Conservation (phyloP, 2,329 filamentous ascomycete genomes). For the Phaeosphaeria sp. region DNA sequence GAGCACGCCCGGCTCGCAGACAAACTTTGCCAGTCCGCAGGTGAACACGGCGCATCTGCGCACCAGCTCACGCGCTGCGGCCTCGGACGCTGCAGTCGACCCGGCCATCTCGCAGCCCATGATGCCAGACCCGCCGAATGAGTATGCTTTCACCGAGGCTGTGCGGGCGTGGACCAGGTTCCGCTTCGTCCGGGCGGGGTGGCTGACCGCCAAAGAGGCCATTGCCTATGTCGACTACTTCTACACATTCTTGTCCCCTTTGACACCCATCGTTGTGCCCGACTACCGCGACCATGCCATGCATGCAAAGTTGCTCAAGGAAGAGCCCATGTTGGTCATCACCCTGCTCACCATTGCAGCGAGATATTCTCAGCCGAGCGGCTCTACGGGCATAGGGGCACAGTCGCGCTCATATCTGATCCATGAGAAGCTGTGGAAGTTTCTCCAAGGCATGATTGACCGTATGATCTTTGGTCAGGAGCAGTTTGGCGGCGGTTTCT, state of each 20-base stretch:
- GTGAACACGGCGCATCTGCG: conserved; percentile 29
- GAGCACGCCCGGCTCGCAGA: conserved; percentile 46
- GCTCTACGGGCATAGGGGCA: conserved; percentile 69
- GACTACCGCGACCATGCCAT: conserved; percentile 84
- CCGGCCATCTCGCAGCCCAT: conserved; percentile 36
- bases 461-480: conserved; percentile 95
- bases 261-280: conserved; percentile 92
- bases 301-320: conserved; percentile 79
- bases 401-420: conserved; percentile 87
- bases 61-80: conserved; percentile 28
- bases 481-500: conserved; percentile 89
- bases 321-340: conserved; percentile 91
- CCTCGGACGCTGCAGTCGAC: conserved; percentile 35
- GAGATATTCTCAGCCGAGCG: conserved; percentile 79
- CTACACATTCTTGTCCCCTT: conserved; percentile 86
- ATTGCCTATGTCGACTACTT: conserved; percentile 97
- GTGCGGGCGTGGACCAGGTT: conserved; percentile 89
- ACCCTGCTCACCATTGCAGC: conserved; percentile 91
- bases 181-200: conserved; percentile 93
- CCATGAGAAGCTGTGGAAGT: conserved; percentile 94
- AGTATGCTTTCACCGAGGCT: conserved; percentile 63
- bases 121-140: conserved; percentile 41
- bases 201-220: conserved; percentile 93
- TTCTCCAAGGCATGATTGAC: conserved; percentile 93
- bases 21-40: conserved; percentile 44